phyloP scores from a whole-genome alignment of 2,329 filamentous ascomycete genomes.

The Hymenoscyphus linearis region DNA sequence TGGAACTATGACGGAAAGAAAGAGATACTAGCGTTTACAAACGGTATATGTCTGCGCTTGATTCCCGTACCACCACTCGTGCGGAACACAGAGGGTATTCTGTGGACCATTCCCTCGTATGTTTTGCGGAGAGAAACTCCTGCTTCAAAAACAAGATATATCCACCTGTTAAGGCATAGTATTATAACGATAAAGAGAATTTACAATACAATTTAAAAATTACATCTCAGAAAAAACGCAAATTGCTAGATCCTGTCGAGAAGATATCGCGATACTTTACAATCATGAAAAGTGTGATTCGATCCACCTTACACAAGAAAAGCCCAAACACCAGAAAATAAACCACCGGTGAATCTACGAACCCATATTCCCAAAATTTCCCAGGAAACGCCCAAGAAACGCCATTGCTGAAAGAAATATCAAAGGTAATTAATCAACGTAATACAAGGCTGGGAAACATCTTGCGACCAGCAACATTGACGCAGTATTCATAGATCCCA shows the following conservation, averaged over 20 bases:
- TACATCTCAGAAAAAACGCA: not conserved
- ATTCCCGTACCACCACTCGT: too few relatives aligned
- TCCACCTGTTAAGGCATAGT: too few relatives aligned
- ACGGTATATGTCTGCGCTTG: too few relatives aligned
- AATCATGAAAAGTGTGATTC: not conserved
- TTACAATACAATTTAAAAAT: too few relatives aligned
- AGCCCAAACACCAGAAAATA: not conserved
- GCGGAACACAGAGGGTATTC: too few relatives aligned
- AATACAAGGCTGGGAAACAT: slow-evolving; percentile 50
- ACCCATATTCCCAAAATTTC: not conserved
- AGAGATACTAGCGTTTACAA: too few relatives aligned
- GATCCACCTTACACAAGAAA: too few relatives aligned
- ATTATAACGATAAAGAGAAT: too few relatives aligned
- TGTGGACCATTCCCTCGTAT: too few relatives aligned
- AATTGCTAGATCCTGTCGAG: not conserved
- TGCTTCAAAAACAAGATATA: too few relatives aligned
- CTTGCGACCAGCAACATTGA: slow-evolving; percentile 59
- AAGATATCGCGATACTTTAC: not conserved
- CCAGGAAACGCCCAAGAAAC: not conserved
- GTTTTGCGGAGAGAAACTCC: too few relatives aligned
- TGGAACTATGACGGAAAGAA: too few relatives aligned
- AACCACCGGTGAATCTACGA: not conserved
- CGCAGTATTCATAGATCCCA: slow-evolving; percentile 68
- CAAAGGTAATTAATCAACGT: slow-evolving; percentile 38
- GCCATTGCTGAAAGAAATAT: not conserved